Conservation (phyloP, 2,329 filamentous ascomycete species). For the Colletotrichum caudatum region DNA sequence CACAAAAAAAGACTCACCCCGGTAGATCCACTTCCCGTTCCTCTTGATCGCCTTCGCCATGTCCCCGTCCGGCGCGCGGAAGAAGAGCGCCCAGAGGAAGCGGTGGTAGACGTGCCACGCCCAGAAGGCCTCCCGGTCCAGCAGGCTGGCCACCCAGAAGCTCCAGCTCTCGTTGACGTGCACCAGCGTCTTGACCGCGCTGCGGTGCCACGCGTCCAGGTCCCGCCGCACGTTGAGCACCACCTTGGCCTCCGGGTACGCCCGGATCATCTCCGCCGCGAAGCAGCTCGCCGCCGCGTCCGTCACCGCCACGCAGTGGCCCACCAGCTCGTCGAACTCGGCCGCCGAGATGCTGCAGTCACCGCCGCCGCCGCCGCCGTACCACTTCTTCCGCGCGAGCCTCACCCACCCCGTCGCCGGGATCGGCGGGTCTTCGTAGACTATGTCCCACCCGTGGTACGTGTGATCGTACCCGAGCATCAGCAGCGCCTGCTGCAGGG, state of each 20-base stretch:
- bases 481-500: constrained; percentile 50
- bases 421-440: constrained; percentile 47
- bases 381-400: constrained; percentile 47
- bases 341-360: constrained; percentile 35
- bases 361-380: constrained; percentile 22
- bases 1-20: constrained; percentile 19
- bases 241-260: constrained; percentile 54
- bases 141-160: constrained; percentile 47
- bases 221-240: constrained; percentile 57
- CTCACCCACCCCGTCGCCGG: constrained; percentile 44
- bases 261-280: constrained; percentile 50
- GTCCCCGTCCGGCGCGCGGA: constrained; percentile 48
- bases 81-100: constrained; percentile 49
- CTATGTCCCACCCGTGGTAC: constrained; percentile 51
- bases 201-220: constrained; percentile 55
- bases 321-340: constrained; percentile 48
- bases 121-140: constrained; percentile 50
- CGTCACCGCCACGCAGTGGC: constrained; percentile 52
- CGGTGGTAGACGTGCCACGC: constrained; percentile 49
- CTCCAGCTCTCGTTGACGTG: constrained; percentile 45
- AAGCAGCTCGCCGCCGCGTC: constrained; percentile 57
- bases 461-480: constrained; percentile 51
- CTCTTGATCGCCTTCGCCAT: constrained; percentile 45
- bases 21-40: constrained; percentile 48
- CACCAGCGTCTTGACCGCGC: constrained; percentile 46